These are phyloP conservation scores for Phytophthora colocasiae DNA, from an alignment of 352 stramenopile genomes.

Conservation along the genomic window DNA sequence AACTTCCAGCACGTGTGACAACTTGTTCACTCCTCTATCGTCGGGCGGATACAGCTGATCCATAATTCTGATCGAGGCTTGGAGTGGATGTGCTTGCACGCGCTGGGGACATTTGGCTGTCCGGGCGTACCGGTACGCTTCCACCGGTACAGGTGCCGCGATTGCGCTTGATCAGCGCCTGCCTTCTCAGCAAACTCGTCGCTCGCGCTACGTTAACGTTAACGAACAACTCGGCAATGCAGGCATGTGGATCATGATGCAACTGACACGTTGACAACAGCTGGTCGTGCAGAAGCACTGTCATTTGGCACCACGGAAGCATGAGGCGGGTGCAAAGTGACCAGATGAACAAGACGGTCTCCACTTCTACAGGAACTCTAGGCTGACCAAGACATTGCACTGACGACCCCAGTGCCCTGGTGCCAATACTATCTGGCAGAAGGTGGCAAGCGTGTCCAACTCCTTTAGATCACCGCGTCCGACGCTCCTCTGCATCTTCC, in stretches of 20 bases:
- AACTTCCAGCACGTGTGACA: constrained; percentile 9
- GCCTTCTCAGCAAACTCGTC: constrained; percentile 15
- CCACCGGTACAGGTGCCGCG: constrained; percentile 21
- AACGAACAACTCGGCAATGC: neutral
- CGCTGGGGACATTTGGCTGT: constrained; percentile 24
- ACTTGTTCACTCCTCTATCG: neutral
- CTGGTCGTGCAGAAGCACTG: constrained; percentile 21
- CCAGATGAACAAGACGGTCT: constrained; percentile 35
- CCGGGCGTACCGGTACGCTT: constrained; percentile 15
- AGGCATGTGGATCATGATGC: neutral
- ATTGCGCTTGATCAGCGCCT: constrained; percentile 20
- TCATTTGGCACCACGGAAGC: constrained; percentile 20
- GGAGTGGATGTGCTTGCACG: constrained; percentile 5
- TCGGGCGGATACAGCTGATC: constrained; percentile 32
- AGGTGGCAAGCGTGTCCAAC: constrained; percentile 13
- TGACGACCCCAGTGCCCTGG: constrained; percentile 8
- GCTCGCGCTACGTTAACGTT: neutral
- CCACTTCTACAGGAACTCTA: constrained; percentile 24
- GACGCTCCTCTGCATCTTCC: constrained; percentile 27
- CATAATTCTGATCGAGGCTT: constrained; percentile 24
- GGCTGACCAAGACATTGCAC: constrained; percentile 3
- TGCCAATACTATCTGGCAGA: constrained; percentile 27
- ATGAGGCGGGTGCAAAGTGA: constrained; percentile 32
- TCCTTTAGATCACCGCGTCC: constrained; percentile 14
- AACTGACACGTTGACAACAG: constrained; percentile 14